Evolutionary conservation across 2,329 filamentous ascomycete genomes (phyloP).

Genomic region (Karstenula rhodostoma): DNA sequence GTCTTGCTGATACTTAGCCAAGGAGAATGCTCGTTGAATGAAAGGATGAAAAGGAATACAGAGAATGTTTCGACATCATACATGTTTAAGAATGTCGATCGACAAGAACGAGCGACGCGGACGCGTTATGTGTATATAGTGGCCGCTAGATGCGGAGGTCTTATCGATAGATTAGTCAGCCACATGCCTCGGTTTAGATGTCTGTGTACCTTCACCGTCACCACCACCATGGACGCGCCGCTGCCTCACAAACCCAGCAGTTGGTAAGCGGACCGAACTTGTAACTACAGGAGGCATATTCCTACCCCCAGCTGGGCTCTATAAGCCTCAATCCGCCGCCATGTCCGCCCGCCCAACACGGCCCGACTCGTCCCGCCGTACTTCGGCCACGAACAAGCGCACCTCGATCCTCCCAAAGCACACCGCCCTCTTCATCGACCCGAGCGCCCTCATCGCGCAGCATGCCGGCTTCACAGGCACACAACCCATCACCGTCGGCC

Average conservation of each 20-base stretch:
- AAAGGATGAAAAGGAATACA: too few species aligned
- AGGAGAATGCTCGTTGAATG: too few species aligned
- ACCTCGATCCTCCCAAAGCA: conserved; percentile 50
- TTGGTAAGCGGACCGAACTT: not conserved
- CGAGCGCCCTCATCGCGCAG: conserved; percentile 57
- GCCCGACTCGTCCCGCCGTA: conserved; percentile 34
- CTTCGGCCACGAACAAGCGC: conserved; percentile 45
- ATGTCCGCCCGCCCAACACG: conserved; percentile 25
- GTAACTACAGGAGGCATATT: not conserved
- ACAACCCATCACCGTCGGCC: conserved; percentile 79
- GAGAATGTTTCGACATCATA: too few species aligned
- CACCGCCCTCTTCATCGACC: conserved; percentile 52
- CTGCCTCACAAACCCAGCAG: not conserved
- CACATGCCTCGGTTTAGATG: not conserved
- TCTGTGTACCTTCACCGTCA: not conserved
- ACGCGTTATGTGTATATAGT: not conserved
- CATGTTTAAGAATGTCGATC: too few species aligned
- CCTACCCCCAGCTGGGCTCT: too few species aligned
- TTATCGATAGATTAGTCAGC: conserved; percentile 7
- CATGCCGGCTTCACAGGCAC: conserved; percentile 68
- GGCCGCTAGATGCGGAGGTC: too few species aligned
- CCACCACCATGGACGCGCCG: not conserved
- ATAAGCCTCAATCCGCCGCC: not conserved
- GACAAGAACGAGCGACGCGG: too few species aligned
- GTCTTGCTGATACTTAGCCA: too few species aligned